A percentile compares a stretch with the other conserved stretches of the same genome.
These are phyloP conservation scores for Beta vulgaris DNA, from an alignment of 148 eudicot genomes.

Conservation along the genomic window DNA sequence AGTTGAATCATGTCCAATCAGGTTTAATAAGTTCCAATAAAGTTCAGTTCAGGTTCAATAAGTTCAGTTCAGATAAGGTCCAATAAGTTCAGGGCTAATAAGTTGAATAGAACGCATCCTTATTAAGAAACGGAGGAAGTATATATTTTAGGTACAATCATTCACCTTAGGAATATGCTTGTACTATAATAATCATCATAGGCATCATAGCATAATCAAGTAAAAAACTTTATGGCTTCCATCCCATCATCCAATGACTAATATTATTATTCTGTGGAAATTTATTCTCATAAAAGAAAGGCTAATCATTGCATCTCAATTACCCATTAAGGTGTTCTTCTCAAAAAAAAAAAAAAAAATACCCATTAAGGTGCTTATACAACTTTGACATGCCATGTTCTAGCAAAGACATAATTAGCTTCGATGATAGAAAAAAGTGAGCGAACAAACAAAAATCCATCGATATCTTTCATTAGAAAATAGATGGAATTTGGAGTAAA, in stretches of 20 bases:
- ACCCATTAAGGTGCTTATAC: background rate
- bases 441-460: background rate
- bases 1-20: no score
- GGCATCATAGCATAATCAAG: background rate
- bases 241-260: slow-evolving; percentile 3
- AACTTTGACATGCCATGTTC: background rate
- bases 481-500: background rate
- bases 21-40: no score
- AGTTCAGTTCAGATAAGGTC: no score
- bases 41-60: no score
- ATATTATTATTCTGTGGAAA: slow-evolving; percentile 7
- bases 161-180: no score
- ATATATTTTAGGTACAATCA: no score
- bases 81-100: no score
- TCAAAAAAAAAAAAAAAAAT: no score
- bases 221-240: slow-evolving; percentile 12
- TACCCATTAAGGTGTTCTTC: background rate
- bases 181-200: background rate
- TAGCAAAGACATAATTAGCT: slow-evolving; percentile 8
- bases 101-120: no score
- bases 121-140: no score
- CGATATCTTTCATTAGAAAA: background rate
- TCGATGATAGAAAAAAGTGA: background rate
- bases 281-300: background rate
- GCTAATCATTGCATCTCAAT: slow-evolving; percentile 14